Base-by-base conservation (phyloP, 768 basidiomycete species). In the Lentinula lateritia region DNA sequence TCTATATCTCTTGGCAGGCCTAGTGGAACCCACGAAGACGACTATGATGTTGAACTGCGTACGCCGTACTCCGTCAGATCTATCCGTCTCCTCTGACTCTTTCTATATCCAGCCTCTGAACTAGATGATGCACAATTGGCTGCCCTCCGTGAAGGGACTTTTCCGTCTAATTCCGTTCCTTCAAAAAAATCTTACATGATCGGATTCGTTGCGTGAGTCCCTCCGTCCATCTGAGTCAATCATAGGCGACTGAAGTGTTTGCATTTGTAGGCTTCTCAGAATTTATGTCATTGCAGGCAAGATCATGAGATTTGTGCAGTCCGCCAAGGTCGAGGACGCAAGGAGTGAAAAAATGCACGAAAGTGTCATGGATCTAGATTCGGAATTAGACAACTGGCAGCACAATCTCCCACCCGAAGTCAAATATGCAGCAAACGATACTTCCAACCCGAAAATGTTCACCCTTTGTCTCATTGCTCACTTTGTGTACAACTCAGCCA, bases 1-100 rank as follows among this genome's bases (percentile, higher is more conserved):
- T 66, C 65, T 28, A 66, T 66, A 16, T 59, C 66, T 18, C 62
- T 66, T 36, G 66, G 66, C 15, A 65, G 66, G 41, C 66, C 66
- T 16, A 62, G 61, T 50, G 66, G 64, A 36, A 55, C 66, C 20
- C 62, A 62, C 39, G 66, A 66, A 39, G 66, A 66, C 23, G 66
- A 66, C 39, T 66, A 62, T 52, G 60, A 65, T 46, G 60, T 65
- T 7, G 66, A 66, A 36, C 39, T 65, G 58, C 66, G 66, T 66
- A 58, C 23, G 66, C 15, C 42, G 56, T 18, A 4, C 39, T 52
- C 61, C 13, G 9, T 9, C 9, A 43, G 13, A 8, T 39, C 55
- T 8, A 7, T 34, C 6, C n/a, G 23, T 48, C 46, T 36, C 46
- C n/a, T 43, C 48, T 34, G 10, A 64, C 32, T n/a, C 18, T 23